Base-by-base conservation (phyloP, 257 asterid species). In the Solanum rostratum region DNA sequence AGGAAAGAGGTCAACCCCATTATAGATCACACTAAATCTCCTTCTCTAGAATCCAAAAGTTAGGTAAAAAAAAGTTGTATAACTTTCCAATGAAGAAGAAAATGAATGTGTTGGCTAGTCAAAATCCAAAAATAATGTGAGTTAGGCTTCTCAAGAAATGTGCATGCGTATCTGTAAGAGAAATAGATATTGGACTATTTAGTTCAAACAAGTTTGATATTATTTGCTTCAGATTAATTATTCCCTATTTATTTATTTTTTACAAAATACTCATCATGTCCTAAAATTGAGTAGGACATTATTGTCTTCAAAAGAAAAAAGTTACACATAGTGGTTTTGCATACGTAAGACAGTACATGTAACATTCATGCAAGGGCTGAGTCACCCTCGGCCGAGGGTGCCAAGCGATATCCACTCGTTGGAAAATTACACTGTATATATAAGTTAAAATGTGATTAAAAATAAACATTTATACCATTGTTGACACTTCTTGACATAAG, bases 31-130 rank as follows among this genome's bases (percentile, higher is more conserved):
- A 3, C 14, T 14, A 45, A 45, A 45, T n/a, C 46, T 74, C 81
- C 81, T 46, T 74, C n/a, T 22, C 81, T 45, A 74, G 20, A 74
- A 43, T 43, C 80, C 80, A 71, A 54, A 71, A 71, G 55, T 74
- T 74, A 22, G 59, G 81, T 43, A 43, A 74, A 73, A 73, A 45
- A n/a, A 2, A 14, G 59, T 13, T 46, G 16, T 22, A 16, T 74
- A 45, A 20, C 55, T 71, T 71, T 55, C 80, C 43, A 71, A 71
- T 43, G 37, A 43, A 43, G 33, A 71, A 41, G 54, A 71, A 73
- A 41, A 43, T 7, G 22, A 74, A 45, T 9, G 41, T 46, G 59
- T 22, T 46, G 81, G 22, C 41, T 74, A 13, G 81, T 74, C 81
- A 74, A 74, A 74, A 74, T 59, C 59, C 7, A 29, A 46, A 68